Conservation (phyloP, 768 basidiomycete species). For the Rhizopogon vesiculosus region DNA sequence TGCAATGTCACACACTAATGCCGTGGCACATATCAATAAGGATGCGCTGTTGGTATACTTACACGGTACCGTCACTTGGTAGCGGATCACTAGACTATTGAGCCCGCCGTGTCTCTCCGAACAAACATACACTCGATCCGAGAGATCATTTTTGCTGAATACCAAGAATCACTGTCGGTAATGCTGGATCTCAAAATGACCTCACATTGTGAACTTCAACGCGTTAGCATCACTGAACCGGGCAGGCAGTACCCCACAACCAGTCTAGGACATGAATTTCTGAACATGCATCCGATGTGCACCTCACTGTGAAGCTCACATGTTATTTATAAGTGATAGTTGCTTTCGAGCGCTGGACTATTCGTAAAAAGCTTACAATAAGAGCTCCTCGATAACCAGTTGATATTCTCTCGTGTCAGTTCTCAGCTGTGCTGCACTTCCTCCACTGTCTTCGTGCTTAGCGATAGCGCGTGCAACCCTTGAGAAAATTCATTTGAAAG, state of each 20-base stretch:
- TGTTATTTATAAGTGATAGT: background rate
- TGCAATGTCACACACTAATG: slow-evolving; percentile 18
- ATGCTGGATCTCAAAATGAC: background rate
- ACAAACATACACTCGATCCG: background rate
- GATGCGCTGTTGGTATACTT: slow-evolving; percentile 5
- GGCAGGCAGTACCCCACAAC: background rate
- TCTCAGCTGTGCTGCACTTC: slow-evolving; percentile 32
- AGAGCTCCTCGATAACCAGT: background rate
- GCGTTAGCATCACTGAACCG: background rate
- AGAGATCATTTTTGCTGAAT: background rate
- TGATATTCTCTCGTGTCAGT: background rate
- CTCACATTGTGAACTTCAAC: background rate
- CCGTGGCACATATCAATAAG: slow-evolving; percentile 4
- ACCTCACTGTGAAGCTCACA: background rate
- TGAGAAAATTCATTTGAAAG: slow-evolving; percentile 65
- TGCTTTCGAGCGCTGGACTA: background rate
- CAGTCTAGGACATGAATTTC: background rate
- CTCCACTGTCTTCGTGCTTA: slow-evolving; percentile 67
- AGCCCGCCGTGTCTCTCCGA: background rate
- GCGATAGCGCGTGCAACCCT: slow-evolving; percentile 73
- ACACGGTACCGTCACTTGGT: slow-evolving; percentile 3
- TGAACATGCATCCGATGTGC: background rate
- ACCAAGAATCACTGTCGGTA: background rate
- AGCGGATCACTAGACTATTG: slow-evolving; percentile 20
- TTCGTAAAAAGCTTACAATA: background rate